Evolutionary conservation across 768 basidiomycete species (phyloP).

Genomic region (Gelatoporia subvermispora): DNA sequence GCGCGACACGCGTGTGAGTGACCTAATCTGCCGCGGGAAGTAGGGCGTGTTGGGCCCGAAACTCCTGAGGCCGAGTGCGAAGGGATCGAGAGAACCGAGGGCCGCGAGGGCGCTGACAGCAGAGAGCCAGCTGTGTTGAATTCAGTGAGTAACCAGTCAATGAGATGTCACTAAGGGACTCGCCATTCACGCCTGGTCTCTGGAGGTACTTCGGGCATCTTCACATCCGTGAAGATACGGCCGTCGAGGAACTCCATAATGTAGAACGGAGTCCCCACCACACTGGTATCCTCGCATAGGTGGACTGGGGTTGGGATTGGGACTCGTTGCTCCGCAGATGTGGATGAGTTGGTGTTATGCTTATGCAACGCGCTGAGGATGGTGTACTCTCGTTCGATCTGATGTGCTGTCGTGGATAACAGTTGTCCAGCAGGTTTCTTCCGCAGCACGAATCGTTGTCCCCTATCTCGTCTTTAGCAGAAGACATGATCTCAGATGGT

Average conservation of each 20-base stretch:
- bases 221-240: constrained; percentile 84
- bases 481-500: background rate
- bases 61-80: constrained; percentile 57
- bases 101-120: constrained; percentile 67
- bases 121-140: constrained; percentile 62
- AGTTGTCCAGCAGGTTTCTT: constrained; percentile 90
- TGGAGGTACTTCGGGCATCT: constrained; percentile 65
- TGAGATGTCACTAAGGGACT: constrained; percentile 17
- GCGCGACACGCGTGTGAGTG: constrained; percentile 75
- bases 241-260: constrained; percentile 96
- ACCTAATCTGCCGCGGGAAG: constrained; percentile 92
- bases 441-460: constrained; percentile 73
- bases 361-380: constrained; percentile 73
- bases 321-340: constrained; percentile 46
- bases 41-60: constrained; percentile 78
- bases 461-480: constrained; percentile 28
- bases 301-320: constrained; percentile 84
- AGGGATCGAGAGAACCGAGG: constrained; percentile 60
- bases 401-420: constrained; percentile 88
- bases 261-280: constrained; percentile 91
- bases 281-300: constrained; percentile 70
- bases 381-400: constrained; percentile 89
- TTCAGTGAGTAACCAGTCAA: background rate
- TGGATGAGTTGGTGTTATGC: constrained; percentile 58
- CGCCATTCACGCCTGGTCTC: constrained; percentile 70